Evolutionary conservation across 2,329 filamentous ascomycete species (phyloP).

Genomic region (Coniochaeta hoffmannii): DNA sequence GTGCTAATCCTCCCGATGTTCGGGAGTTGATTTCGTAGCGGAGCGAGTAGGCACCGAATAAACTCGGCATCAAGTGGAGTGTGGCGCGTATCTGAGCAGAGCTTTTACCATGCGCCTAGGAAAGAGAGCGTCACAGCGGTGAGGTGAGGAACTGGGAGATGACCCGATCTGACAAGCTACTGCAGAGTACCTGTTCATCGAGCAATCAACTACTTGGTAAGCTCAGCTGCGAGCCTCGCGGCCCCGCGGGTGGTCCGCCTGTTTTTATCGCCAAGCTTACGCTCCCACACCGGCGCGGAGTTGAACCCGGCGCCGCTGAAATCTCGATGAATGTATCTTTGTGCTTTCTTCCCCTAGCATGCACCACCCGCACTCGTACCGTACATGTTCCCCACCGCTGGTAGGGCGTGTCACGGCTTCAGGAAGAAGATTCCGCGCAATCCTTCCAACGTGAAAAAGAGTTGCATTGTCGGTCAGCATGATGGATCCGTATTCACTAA

Average conservation of each 20-base stretch:
- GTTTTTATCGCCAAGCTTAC: neutral
- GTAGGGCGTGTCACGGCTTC: neutral
- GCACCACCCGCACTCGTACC: neutral
- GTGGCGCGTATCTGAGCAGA: neutral
- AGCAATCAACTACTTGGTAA: neutral
- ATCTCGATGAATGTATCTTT: neutral
- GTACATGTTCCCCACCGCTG: neutral
- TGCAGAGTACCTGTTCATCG: neutral
- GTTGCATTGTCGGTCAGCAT: neutral
- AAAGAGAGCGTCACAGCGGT: neutral
- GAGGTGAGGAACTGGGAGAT: neutral
- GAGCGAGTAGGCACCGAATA: neutral
- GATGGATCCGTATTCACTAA: neutral
- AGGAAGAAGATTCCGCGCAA: neutral
- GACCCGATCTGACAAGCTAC: neutral
- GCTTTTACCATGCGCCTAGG: neutral
- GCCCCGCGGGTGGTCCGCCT: too few relatives aligned
- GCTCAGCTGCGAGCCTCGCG: neutral
- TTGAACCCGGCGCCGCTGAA: neutral
- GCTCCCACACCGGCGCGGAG: neutral
- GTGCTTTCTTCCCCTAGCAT: neutral
- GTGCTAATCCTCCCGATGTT: neutral
- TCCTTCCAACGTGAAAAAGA: too few relatives aligned
- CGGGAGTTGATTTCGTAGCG: neutral
- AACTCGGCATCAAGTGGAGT: neutral